Conservation (phyloP, 2,329 filamentous ascomycete species). For the Colletotrichum spinosum region DNA sequence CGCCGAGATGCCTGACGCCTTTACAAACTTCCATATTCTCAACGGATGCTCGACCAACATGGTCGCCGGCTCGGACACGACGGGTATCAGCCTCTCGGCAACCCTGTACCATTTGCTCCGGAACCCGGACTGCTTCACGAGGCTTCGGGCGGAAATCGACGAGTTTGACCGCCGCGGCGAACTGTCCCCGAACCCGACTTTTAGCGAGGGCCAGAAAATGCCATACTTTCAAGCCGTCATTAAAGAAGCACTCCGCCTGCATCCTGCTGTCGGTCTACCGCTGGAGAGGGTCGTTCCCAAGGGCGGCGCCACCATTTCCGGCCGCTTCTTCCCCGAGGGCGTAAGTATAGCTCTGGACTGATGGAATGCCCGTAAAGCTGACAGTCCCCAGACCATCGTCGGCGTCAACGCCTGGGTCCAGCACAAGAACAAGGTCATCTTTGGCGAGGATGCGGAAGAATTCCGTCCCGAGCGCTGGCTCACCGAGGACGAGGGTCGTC, state of each 20-base stretch:
- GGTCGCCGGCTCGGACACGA: slow-evolving; percentile 57
- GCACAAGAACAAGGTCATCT: slow-evolving; percentile 47
- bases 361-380: too few species aligned
- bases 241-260: slow-evolving; percentile 64
- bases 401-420: slow-evolving; percentile 52
- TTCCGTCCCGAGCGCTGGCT: slow-evolving; percentile 58
- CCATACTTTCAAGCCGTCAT: slow-evolving; percentile 66
- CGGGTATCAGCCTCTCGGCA: slow-evolving; percentile 57
- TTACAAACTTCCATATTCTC: slow-evolving; percentile 51
- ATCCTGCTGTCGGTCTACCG: slow-evolving; percentile 60
- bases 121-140: slow-evolving; percentile 40
- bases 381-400: slow-evolving; percentile 43
- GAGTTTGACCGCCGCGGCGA: slow-evolving; percentile 23
- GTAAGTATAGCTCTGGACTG: slow-evolving; percentile 31
- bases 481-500: slow-evolving; percentile 40
- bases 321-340: slow-evolving; percentile 45
- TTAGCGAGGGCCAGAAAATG: slow-evolving; percentile 53
- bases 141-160: slow-evolving; percentile 42
- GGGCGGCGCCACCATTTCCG: slow-evolving; percentile 55
- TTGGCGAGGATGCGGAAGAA: slow-evolving; percentile 46
- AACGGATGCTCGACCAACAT: slow-evolving; percentile 47
- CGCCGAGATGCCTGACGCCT: slow-evolving; percentile 53
- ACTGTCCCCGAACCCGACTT: slow-evolving; percentile 42
- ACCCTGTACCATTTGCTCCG: slow-evolving; percentile 58
- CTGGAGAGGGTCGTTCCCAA: slow-evolving; percentile 61